Base-by-base conservation (phyloP, 495 filamentous ascomycete species). In the Niebla homalea region DNA sequence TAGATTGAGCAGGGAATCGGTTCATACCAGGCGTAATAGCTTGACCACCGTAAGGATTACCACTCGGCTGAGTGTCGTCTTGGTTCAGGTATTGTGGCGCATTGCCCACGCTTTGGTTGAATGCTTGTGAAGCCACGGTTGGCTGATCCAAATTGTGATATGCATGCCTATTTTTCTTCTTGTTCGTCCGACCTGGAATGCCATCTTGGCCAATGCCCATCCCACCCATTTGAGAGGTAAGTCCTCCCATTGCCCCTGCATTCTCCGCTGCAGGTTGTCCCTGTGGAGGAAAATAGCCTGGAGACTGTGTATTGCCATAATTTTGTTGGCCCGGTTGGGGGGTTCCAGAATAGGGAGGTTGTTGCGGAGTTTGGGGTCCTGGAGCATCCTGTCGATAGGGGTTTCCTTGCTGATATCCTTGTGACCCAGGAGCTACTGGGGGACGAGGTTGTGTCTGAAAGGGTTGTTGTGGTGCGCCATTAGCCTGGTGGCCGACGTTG, bases 111-210 rank as follows among this genome's bases (percentile, higher is more conserved):
- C 74, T 71, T 29, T 76, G 75, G n/a, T 77, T 83, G 70, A 78
- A 85, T 40, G 72, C 67, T 63, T 80, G 78, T 43, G 86, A 76
- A 52, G 75, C 70, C 55, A 70, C 74, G 26, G 70, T 72, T 4
- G 82, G 76, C 40, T 78, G 76, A 53, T 89, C 92, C 37, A 99
- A 77, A 23, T 80, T 78, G 64, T 99, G 92, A 66, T 93, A 85
- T 47, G 87, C 92, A 68, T 95, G 89, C 32, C 89, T 73, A 57
- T 95, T 81, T 74, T 94, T 95, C 77, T 97, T 98, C 70, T 84
- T 89, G 59, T 79, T 82, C 53, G 76, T 60, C 32, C 73, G 75
- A 43, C 62, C 62, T 36, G 66, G 63, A 36, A 67, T 72, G 46
- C 70, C 69, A 50, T 87, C 84, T 52, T 75, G 71, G 47, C 79